Evolutionary conservation across 192 early-diverging fungal genomes (phyloP).

Genomic region (Rhizoclosmatium globosum): DNA sequence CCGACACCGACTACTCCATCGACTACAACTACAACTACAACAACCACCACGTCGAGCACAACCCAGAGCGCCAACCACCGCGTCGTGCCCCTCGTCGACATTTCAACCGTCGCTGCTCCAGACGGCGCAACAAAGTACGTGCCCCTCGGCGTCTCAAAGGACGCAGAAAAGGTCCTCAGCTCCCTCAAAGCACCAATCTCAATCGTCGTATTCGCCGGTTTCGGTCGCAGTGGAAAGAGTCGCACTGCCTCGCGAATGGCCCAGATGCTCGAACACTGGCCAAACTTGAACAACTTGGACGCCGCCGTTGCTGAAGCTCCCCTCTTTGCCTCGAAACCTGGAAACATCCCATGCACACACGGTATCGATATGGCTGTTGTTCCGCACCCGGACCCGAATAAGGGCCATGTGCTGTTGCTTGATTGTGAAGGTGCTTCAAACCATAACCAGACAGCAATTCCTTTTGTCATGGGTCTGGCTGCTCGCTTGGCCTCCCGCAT

Average conservation of each 20-base stretch:
- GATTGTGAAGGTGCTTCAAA: constrained; percentile 65
- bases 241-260: constrained; percentile 53
- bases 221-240: constrained; percentile 58
- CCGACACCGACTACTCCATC: neutral
- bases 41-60: neutral
- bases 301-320: neutral
- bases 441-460: constrained; percentile 62
- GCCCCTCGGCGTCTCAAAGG: constrained; percentile 55
- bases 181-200: constrained; percentile 54
- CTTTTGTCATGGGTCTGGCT: constrained; percentile 66
- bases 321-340: constrained; percentile 55
- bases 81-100: constrained; percentile 50
- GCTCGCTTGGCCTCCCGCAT: constrained; percentile 55
- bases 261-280: constrained; percentile 46
- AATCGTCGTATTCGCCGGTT: constrained; percentile 60
- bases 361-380: constrained; percentile 65
- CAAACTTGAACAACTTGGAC: neutral
- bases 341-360: constrained; percentile 64
- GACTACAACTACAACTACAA: neutral
- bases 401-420: constrained; percentile 56
- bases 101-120: constrained; percentile 36
- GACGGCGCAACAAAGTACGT: constrained; percentile 47
- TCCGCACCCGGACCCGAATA: constrained; percentile 44
- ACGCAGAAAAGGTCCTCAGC: constrained; percentile 52
- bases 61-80: neutral